These are phyloP conservation scores for Thecamonas trahens DNA, from an alignment of 78 protist species.

Conservation along the genomic window DNA sequence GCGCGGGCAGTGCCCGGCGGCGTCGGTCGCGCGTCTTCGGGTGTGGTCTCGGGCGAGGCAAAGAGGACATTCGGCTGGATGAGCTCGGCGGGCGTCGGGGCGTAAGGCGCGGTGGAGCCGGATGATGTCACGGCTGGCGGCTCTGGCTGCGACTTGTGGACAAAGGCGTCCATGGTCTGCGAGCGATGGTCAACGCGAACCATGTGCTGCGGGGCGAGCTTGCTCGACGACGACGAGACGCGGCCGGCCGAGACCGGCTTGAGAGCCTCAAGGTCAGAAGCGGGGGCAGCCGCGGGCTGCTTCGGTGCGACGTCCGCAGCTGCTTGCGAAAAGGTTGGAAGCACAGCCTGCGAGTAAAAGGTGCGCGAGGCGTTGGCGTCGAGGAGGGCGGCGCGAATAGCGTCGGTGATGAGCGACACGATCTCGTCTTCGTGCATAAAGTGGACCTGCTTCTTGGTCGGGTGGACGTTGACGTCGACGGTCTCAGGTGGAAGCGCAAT, in stretches of 20 bases:
- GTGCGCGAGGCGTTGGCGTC: slow-evolving; percentile 34
- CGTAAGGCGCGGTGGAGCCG: too few relatives aligned
- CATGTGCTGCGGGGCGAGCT: neutral
- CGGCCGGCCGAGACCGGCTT: too few relatives aligned
- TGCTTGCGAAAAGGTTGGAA: neutral
- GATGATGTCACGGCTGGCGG: too few relatives aligned
- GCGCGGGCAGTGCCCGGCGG: too few relatives aligned
- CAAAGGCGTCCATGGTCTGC: neutral
- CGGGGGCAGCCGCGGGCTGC: neutral
- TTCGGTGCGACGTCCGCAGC: neutral
- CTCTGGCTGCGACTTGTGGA: too few relatives aligned
- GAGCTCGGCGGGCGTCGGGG: too few relatives aligned
- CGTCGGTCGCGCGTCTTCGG: too few relatives aligned
- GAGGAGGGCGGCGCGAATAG: neutral
- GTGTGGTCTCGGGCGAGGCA: too few relatives aligned
- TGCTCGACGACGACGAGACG: neutral
- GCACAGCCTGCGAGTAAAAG: slow-evolving; percentile 5
- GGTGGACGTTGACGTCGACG: slow-evolving; percentile 97
- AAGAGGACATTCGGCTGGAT: too few relatives aligned
- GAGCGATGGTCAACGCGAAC: neutral
- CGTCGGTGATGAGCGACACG: neutral
- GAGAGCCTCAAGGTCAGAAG: neutral
- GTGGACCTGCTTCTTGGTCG: slow-evolving; percentile 87
- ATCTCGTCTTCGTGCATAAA: slow-evolving; percentile 56
- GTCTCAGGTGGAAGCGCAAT: slow-evolving; percentile 52